phyloP scores from a whole-genome alignment of 1,284 basidiomycete species.

The Tetrapyrgos nigripes region DNA sequence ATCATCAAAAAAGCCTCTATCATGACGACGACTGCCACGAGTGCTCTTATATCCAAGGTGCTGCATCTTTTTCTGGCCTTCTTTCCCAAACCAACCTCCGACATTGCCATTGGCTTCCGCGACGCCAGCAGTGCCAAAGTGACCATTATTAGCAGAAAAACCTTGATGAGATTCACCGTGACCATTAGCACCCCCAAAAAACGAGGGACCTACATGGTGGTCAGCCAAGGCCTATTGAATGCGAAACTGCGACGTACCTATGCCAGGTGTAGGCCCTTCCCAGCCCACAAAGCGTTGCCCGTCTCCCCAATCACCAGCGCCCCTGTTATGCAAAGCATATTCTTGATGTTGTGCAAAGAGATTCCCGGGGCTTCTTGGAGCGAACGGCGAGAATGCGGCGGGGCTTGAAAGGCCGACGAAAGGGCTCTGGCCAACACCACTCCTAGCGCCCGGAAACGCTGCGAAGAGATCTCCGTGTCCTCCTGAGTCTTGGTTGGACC shows the following conservation, averaged over 20 bases:
- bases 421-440: not conserved
- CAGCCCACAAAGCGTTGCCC: not conserved
- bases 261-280: too few relatives aligned
- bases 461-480: not conserved
- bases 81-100: not conserved
- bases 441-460: not conserved
- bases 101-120: not conserved
- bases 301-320: not conserved
- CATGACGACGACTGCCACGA: not conserved
- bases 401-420: not conserved
- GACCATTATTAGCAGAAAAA: too few relatives aligned
- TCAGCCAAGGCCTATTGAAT: too few relatives aligned
- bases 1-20: not conserved
- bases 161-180: too few relatives aligned
- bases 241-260: too few relatives aligned
- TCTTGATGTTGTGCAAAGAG: not conserved
- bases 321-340: slow-evolving; percentile 1
- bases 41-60: not conserved
- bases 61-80: too few relatives aligned
- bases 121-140: too few relatives aligned
- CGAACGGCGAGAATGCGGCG: not conserved
- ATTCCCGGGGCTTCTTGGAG: not conserved
- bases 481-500: not conserved
- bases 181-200: too few relatives aligned
- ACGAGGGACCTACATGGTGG: too few relatives aligned